phyloP scores from a whole-genome alignment of 306 rosid species.

The Inga leiocalycina region DNA sequence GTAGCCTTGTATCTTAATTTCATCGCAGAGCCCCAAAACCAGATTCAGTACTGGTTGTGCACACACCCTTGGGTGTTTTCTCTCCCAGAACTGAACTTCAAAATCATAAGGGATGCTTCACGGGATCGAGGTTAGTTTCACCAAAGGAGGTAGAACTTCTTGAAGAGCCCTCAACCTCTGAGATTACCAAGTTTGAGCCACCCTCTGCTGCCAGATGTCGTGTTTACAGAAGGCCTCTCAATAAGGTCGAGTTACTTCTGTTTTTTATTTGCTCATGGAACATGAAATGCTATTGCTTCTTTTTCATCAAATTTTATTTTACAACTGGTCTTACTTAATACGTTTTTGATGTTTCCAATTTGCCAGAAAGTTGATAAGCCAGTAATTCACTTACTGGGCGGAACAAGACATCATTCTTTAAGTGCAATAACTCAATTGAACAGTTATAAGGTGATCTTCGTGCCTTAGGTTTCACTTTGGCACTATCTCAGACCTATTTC shows the following conservation, averaged over 20 bases:
- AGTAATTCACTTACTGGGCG: constrained; percentile 69
- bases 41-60: constrained; percentile 74
- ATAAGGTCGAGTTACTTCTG: constrained; percentile 50
- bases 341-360: constrained; percentile 23
- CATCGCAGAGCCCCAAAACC: constrained; percentile 67
- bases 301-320: constrained; percentile 5
- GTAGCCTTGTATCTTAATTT: constrained; percentile 12
- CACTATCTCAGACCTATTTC: constrained; percentile 12
- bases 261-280: not conserved
- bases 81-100: constrained; percentile 65
- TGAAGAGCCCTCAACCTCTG: constrained; percentile 53
- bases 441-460: constrained; percentile 52
- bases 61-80: constrained; percentile 61
- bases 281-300: not conserved
- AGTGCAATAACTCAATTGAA: constrained; percentile 56
- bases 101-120: constrained; percentile 64
- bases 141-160: constrained; percentile 51
- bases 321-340: constrained; percentile 24
- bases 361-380: constrained; percentile 58
- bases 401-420: constrained; percentile 72
- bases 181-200: constrained; percentile 59
- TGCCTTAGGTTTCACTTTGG: constrained; percentile 21
- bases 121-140: constrained; percentile 69
- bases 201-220: constrained; percentile 80
- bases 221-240: constrained; percentile 51